A percentile compares a stretch with the other conserved stretches of the same genome.
Conservation (phyloP, 2,329 filamentous ascomycete genomes). For the Nothophoma quercina region DNA sequence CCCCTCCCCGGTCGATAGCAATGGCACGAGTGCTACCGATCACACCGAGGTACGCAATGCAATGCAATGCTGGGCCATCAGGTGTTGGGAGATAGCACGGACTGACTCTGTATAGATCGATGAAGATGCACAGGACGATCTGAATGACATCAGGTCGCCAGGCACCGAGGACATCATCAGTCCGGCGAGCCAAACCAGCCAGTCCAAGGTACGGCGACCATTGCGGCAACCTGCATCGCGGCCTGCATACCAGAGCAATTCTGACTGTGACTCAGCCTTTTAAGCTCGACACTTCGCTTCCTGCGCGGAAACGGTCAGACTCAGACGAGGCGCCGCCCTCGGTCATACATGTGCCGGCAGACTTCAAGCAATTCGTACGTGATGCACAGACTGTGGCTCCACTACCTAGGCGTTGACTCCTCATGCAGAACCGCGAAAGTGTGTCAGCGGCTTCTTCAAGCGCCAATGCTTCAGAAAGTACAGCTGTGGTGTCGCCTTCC, state of each 20-base stretch:
- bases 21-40: slow-evolving; percentile 81
- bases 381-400: slow-evolving; percentile 30
- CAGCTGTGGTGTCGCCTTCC: slow-evolving; percentile 48
- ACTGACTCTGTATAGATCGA: slow-evolving; percentile 64
- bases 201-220: slow-evolving; percentile 37
- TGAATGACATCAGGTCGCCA: slow-evolving; percentile 49
- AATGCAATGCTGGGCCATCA: background rate
- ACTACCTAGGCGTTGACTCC: slow-evolving; percentile 41
- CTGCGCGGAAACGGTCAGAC: slow-evolving; percentile 56
- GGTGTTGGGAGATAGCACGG: slow-evolving; percentile 23
- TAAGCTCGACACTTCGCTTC: slow-evolving; percentile 57
- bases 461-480: slow-evolving; percentile 44
- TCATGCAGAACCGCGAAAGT: slow-evolving; percentile 39
- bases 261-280: slow-evolving; percentile 41
- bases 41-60: slow-evolving; percentile 74
- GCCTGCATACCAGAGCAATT: background rate
- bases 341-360: slow-evolving; percentile 88
- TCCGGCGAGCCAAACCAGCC: slow-evolving; percentile 42
- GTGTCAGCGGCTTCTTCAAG: slow-evolving; percentile 39
- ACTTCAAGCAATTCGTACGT: slow-evolving; percentile 79
- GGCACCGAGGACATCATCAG: slow-evolving; percentile 47
- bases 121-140: slow-evolving; percentile 69
- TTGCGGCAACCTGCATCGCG: slow-evolving; percentile 7
- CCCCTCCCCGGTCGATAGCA: slow-evolving; percentile 85
- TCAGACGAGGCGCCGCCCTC: slow-evolving; percentile 82